These are phyloP conservation scores for Plasmodium chabaudi DNA, from an alignment of 169 alveolate genomes.

Conservation along the genomic window DNA sequence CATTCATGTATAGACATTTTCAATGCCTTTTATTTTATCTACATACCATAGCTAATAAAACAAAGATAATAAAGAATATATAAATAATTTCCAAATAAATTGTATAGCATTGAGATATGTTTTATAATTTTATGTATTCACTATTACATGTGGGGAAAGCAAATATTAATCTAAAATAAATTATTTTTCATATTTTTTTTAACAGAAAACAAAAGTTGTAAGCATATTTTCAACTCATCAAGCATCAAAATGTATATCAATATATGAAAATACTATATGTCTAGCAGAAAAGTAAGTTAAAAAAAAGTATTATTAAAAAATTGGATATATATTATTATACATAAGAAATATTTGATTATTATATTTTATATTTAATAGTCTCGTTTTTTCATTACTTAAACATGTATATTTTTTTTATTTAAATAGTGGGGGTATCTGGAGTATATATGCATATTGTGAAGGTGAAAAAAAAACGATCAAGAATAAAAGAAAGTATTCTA, in stretches of 20 bases:
- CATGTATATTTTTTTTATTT: background rate
- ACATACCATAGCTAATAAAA: too few relatives aligned
- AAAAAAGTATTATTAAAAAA: background rate
- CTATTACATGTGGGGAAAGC: too few relatives aligned
- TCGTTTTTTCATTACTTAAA: background rate
- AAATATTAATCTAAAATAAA: too few relatives aligned
- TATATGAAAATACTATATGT: constrained; percentile 25
- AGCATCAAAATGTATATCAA: constrained; percentile 14
- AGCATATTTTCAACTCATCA: constrained; percentile 18
- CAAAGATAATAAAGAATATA: too few relatives aligned
- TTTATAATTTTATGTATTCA: too few relatives aligned
- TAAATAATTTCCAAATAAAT: too few relatives aligned
- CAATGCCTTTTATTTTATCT: too few relatives aligned
- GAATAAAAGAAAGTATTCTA: background rate
- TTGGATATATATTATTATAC: background rate
- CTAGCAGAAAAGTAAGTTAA: constrained; percentile 43
- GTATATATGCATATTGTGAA: background rate
- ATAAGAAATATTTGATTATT: background rate
- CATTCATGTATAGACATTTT: background rate
- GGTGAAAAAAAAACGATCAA: background rate
- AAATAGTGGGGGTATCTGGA: background rate
- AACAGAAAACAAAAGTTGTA: constrained; percentile 33
- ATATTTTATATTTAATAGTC: background rate
- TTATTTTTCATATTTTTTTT: background rate
- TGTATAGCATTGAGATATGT: too few relatives aligned